A percentile compares a stretch with the other conserved stretches of the same genome.
phyloP scores from a whole-genome alignment of 2,329 filamentous ascomycete species.

The Mycogone perniciosa region DNA sequence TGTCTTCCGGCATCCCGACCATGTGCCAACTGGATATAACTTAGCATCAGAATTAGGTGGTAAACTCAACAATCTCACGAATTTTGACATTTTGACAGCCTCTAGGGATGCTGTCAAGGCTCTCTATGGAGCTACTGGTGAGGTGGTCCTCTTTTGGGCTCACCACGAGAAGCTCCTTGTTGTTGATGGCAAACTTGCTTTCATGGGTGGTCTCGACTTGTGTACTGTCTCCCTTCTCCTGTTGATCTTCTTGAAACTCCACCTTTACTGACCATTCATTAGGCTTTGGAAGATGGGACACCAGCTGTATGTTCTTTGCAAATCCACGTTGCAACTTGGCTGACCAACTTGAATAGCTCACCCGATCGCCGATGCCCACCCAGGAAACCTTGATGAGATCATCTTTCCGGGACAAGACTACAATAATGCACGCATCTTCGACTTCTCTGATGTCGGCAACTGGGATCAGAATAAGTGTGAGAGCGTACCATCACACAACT shows the following conservation, averaged over 20 bases:
- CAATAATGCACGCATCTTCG: slow-evolving; percentile 81
- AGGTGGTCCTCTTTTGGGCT: slow-evolving; percentile 82
- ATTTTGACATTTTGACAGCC: slow-evolving; percentile 55
- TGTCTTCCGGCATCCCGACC: slow-evolving; percentile 87
- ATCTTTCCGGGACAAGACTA: slow-evolving; percentile 88
- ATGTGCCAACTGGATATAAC: slow-evolving; percentile 66
- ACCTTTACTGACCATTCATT: neutral
- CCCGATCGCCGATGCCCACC: slow-evolving; percentile 77
- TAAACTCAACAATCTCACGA: slow-evolving; percentile 44
- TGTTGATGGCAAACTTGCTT: slow-evolving; percentile 70
- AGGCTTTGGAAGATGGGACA: slow-evolving; percentile 83
- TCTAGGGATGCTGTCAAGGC: slow-evolving; percentile 68
- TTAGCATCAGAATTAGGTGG: slow-evolving; percentile 62
- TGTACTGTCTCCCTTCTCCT: slow-evolving; percentile 39
- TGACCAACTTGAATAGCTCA: slow-evolving; percentile 43
- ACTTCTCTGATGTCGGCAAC: slow-evolving; percentile 69
- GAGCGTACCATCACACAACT: slow-evolving; percentile 11
- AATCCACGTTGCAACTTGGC: neutral
- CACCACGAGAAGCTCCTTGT: slow-evolving; percentile 89
- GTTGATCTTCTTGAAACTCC: slow-evolving; percentile 17
- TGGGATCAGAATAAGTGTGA: slow-evolving; percentile 76
- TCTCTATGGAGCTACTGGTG: slow-evolving; percentile 75
- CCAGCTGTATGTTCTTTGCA: slow-evolving; percentile 49
- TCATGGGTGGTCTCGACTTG: slow-evolving; percentile 88
- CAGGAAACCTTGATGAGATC: slow-evolving; percentile 65